Base-by-base conservation (phyloP, 1,139 yeast species). In the Zygotorulaspora mrakii region DNA sequence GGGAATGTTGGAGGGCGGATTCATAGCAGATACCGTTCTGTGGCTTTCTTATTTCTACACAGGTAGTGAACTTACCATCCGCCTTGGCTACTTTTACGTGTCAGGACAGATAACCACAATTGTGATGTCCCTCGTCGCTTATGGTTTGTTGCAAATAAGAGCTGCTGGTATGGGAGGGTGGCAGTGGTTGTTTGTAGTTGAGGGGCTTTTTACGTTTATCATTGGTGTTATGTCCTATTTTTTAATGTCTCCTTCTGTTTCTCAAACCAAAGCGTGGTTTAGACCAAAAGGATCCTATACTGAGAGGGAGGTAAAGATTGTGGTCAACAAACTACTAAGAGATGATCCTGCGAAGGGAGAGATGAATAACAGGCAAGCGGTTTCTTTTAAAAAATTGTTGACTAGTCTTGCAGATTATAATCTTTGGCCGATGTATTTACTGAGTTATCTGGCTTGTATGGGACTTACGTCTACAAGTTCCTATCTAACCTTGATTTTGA, bases 331-430 rank as follows among this genome's bases (percentile, higher is more conserved):
- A 42, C 68, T 79, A 0, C 66, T 79, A 33, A 60, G 85, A 47
- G 84, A 79, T 51, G 86, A 79, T 49, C 84, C 85, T 3, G 62
- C 74, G 5, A 79, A 80, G 61, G 82, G 84, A 11, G 79, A 74
- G 45, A 79, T 79, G 84, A 71, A 78, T 56, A 79, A 79, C 23
- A 20, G 83, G 54, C 74, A 76, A 52, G 76, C 77, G 2, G 62
- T 76, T 12, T 53, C 66, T n/a, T 53, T 62, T 5, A 59, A 48
- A 37, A 68, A 68, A 52, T 51, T 76, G 31, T 49, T 56, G 41
- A 53, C 57, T 23, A 65, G 77, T 2, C 41, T 76, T 3, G 33
- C 50, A 3, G 85, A 80, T 55, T 75, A 69, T 49, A 79, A 79
- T 54, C 53, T 78, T 39, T 72, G 79, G 77, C 85, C 85, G 7